phyloP scores from a whole-genome alignment of 2,329 filamentous ascomycete genomes.

The Clarireedia paspali region DNA sequence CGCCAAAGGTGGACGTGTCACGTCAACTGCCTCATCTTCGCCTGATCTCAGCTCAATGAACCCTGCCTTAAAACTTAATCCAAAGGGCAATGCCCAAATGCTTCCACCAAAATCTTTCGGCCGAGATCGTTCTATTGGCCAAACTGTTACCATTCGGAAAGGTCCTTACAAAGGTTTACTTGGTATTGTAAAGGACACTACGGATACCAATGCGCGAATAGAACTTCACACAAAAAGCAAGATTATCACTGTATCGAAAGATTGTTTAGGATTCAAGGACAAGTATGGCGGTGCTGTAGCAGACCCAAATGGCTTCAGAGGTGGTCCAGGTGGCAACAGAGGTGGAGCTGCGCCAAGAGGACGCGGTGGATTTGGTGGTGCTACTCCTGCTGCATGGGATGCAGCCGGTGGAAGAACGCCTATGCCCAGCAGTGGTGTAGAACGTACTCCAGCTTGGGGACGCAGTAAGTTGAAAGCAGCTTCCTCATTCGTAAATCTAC shows the following conservation, averaged over 20 bases:
- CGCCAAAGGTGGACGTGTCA: slow-evolving; percentile 83
- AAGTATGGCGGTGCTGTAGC: slow-evolving; percentile 71
- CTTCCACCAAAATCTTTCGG: slow-evolving; percentile 67
- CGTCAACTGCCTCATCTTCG: slow-evolving; percentile 43
- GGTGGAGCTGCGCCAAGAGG: slow-evolving; percentile 31
- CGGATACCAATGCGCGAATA: slow-evolving; percentile 76
- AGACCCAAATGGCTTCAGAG: slow-evolving; percentile 45
- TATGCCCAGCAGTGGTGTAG: slow-evolving; percentile 48
- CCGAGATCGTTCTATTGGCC: slow-evolving; percentile 77
- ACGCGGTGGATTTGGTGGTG: slow-evolving; percentile 40
- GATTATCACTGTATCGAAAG: slow-evolving; percentile 76
- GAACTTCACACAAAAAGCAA: slow-evolving; percentile 95
- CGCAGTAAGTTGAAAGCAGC: slow-evolving; percentile 47
- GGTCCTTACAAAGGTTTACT: slow-evolving; percentile 88
- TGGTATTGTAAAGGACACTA: slow-evolving; percentile 93
- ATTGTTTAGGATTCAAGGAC: slow-evolving; percentile 79
- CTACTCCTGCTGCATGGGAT: slow-evolving; percentile 48
- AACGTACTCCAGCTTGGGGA: slow-evolving; percentile 73
- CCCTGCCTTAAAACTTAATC: slow-evolving; percentile 71
- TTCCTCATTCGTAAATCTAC: not conserved
- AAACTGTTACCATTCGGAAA: slow-evolving; percentile 82
- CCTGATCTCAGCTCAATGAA: slow-evolving; percentile 90
- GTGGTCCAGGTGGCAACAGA: slow-evolving; percentile 31
- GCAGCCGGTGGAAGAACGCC: slow-evolving; percentile 56
- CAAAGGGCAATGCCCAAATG: slow-evolving; percentile 44